These are phyloP conservation scores for Gardenia jasminoides DNA, from an alignment of 257 asterid species.

Conservation along the genomic window DNA sequence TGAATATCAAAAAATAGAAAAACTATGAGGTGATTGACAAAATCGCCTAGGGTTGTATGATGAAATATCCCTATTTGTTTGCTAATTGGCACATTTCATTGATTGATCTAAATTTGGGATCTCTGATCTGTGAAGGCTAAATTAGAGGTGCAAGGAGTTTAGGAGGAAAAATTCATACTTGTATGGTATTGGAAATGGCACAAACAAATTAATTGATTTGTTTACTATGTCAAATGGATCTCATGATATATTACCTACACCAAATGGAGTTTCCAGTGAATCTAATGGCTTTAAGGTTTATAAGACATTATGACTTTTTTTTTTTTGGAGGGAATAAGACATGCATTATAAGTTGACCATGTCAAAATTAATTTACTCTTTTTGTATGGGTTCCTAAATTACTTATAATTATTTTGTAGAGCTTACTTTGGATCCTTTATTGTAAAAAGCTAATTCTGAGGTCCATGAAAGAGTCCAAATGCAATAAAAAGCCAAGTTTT, in stretches of 20 bases:
- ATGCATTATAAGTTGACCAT: no score
- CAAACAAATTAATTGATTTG: constrained; percentile 28
- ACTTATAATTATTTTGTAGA: no score
- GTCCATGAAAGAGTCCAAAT: no score
- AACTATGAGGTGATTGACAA: no score
- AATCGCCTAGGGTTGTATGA: neutral
- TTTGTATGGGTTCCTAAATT: no score
- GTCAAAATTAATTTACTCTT: no score
- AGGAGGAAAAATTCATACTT: constrained; percentile 35
- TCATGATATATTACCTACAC: constrained; percentile 37
- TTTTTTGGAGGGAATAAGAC: no score
- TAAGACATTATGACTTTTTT: no score
- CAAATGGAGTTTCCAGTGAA: constrained; percentile 37
- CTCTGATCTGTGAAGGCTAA: constrained; percentile 43
- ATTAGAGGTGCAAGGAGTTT: constrained; percentile 27
- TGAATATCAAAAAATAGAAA: no score
- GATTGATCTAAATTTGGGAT: constrained; percentile 31
- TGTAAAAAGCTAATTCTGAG: no score
- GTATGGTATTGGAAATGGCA: constrained; percentile 29
- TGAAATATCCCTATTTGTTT: neutral
- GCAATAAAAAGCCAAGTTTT: no score
- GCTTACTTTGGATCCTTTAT: no score
- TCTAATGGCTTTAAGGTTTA: constrained; percentile 30
- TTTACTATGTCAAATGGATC: constrained; percentile 28
- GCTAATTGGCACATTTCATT: neutral